phyloP scores from a whole-genome alignment of 2,329 filamentous ascomycete species.

The Chaetoscypha palmicola region DNA sequence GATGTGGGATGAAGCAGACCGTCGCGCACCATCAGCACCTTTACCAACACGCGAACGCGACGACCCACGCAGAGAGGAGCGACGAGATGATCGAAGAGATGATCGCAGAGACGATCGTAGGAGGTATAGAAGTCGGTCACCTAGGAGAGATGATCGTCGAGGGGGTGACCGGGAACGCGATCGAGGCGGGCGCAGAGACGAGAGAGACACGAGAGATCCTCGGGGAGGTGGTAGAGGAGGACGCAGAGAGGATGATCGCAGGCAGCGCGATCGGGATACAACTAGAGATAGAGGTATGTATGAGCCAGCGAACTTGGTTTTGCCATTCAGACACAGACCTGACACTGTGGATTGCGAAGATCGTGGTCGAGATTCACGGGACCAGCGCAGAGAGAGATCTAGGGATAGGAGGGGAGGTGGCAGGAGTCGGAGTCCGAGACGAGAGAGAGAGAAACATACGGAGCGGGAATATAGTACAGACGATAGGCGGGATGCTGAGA shows the following conservation, averaged over 20 bases:
- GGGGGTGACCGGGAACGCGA: slow-evolving; percentile 21
- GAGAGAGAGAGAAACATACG: too few species aligned
- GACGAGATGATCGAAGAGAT: slow-evolving; percentile 28
- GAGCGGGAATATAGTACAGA: slow-evolving; percentile 11
- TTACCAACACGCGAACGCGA: slow-evolving; percentile 28
- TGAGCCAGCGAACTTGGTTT: background rate
- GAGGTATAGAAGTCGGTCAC: slow-evolving; percentile 31
- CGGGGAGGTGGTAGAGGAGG: slow-evolving; percentile 10
- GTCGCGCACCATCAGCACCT: slow-evolving; percentile 30
- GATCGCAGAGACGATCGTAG: slow-evolving; percentile 31
- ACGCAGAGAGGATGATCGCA: slow-evolving; percentile 12
- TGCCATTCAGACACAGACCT: slow-evolving; percentile 6
- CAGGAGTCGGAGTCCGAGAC: slow-evolving; percentile 14
- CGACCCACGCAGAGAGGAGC: slow-evolving; percentile 30
- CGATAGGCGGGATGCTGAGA: slow-evolving; percentile 12
- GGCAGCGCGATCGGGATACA: slow-evolving; percentile 7
- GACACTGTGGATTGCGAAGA: slow-evolving; percentile 18
- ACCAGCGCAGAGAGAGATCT: slow-evolving; percentile 17
- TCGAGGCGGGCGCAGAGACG: slow-evolving; percentile 11
- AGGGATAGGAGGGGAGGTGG: background rate
- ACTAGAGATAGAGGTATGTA: slow-evolving; percentile 17
- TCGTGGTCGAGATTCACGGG: slow-evolving; percentile 16
- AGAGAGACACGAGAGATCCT: slow-evolving; percentile 2
- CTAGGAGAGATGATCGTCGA: slow-evolving; percentile 24
- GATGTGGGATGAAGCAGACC: slow-evolving; percentile 50